Conservation (phyloP, 768 basidiomycete species). For the Guyanaporus albipodus region DNA sequence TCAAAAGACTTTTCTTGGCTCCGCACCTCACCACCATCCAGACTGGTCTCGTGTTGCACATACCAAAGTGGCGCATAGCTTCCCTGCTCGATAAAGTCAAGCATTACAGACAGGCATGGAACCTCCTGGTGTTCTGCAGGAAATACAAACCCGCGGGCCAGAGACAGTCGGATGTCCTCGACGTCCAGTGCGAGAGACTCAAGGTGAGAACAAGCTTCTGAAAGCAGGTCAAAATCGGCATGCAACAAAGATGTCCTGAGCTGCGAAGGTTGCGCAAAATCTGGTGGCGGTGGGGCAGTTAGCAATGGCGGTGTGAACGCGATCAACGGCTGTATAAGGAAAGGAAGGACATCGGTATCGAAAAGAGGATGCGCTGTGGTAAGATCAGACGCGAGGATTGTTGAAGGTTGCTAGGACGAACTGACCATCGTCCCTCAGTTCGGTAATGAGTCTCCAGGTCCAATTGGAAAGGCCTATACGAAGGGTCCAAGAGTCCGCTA, state of each 20-base stretch:
- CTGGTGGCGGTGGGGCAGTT: slow-evolving; percentile 33
- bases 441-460: slow-evolving; percentile 74
- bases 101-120: slow-evolving; percentile 57
- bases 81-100: slow-evolving; percentile 73
- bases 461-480: slow-evolving; percentile 66
- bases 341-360: slow-evolving; percentile 58
- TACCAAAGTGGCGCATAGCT: slow-evolving; percentile 66
- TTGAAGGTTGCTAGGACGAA: slow-evolving; percentile 9
- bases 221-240: slow-evolving; percentile 67
- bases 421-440: slow-evolving; percentile 68
- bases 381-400: background rate
- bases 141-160: slow-evolving; percentile 63
- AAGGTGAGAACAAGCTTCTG: slow-evolving; percentile 69
- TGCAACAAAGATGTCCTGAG: slow-evolving; percentile 47
- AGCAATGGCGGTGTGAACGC: slow-evolving; percentile 57
- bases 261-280: slow-evolving; percentile 38
- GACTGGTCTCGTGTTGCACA: slow-evolving; percentile 30
- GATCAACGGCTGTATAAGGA: slow-evolving; percentile 54
- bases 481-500: slow-evolving; percentile 59
- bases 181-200: slow-evolving; percentile 78
- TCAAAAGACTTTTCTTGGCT: slow-evolving; percentile 70
- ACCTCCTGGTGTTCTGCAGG: slow-evolving; percentile 53
- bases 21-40: slow-evolving; percentile 44
- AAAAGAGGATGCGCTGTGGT: slow-evolving; percentile 52
- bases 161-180: slow-evolving; percentile 66